These are phyloP conservation scores for Paralagenidium karlingii DNA, from an alignment of 352 stramenopile genomes.

Conservation along the genomic window DNA sequence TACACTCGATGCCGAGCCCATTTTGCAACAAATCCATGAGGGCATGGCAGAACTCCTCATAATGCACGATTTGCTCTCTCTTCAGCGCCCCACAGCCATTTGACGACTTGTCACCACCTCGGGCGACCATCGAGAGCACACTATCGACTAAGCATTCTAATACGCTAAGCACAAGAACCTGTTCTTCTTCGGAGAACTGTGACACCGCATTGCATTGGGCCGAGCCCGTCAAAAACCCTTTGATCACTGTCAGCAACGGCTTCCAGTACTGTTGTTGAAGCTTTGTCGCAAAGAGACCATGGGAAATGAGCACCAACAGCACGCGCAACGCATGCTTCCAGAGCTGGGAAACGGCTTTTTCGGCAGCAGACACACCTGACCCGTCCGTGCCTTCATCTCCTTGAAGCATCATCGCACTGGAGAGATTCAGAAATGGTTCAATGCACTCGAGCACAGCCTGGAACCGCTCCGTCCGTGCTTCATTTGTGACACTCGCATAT, in stretches of 20 bases:
- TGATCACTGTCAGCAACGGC: slow-evolving; percentile 49
- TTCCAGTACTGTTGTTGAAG: slow-evolving; percentile 35
- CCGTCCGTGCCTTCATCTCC: slow-evolving; percentile 12
- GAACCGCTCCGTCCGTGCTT: slow-evolving; percentile 42
- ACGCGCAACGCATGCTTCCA: slow-evolving; percentile 71
- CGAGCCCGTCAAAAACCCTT: slow-evolving; percentile 22
- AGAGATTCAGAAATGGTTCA: slow-evolving; percentile 43
- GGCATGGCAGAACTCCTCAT: slow-evolving; percentile 28
- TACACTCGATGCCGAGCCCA: slow-evolving; percentile 28
- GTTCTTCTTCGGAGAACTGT: slow-evolving; percentile 36
- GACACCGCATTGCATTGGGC: not conserved
- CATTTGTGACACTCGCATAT: slow-evolving; percentile 43
- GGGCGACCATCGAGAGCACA: slow-evolving; percentile 32
- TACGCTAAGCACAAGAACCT: slow-evolving; percentile 58
- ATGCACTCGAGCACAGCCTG: slow-evolving; percentile 48
- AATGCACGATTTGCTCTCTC: slow-evolving; percentile 2
- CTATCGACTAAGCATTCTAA: slow-evolving; percentile 67
- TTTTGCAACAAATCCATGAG: slow-evolving; percentile 47
- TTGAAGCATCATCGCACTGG: too few relatives aligned
- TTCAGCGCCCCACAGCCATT: slow-evolving; percentile 11
- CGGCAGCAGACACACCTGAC: slow-evolving; percentile 15
- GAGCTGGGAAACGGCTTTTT: slow-evolving; percentile 55
- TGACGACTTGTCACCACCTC: slow-evolving; percentile 5
- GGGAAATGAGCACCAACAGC: slow-evolving; percentile 57
- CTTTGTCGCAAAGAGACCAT: slow-evolving; percentile 38